Conservation (phyloP, 2,329 filamentous ascomycete species). For the Chrysoporthe deuterocubensis region DNA sequence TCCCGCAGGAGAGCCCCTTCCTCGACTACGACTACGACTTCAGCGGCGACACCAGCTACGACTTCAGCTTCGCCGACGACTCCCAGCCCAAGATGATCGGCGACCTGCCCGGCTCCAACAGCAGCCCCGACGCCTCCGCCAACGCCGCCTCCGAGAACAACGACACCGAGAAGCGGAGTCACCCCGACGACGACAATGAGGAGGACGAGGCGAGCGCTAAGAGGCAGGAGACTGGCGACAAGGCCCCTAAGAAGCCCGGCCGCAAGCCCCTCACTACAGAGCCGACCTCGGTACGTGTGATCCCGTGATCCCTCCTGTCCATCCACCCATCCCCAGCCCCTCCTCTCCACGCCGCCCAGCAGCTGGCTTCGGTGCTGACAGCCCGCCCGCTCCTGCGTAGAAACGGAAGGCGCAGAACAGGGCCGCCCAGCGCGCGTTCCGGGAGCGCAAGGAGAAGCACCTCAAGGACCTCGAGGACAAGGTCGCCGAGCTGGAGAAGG, state of each 20-base stretch:
- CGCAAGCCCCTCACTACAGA: conserved; percentile 95
- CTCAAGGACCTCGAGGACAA: conserved; percentile 82
- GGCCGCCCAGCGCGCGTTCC: conserved; percentile 89
- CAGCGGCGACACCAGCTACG: conserved; percentile 71
- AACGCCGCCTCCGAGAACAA: conserved; percentile 61
- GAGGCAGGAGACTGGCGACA: conserved; percentile 81
- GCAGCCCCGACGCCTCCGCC: conserved; percentile 37
- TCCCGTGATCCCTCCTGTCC: neutral
- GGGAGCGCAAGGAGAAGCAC: conserved; percentile 93
- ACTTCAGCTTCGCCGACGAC: conserved; percentile 65
- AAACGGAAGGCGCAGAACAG: conserved; percentile 96
- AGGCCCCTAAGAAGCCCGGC: conserved; percentile 91
- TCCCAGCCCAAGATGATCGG: conserved; percentile 74
- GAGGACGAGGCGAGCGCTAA: conserved; percentile 63
- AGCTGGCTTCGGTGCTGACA: conserved; percentile 33
- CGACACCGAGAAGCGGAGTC: conserved; percentile 74
- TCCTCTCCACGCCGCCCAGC: too few species aligned
- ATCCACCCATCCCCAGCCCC: neutral
- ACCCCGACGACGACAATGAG: conserved; percentile 71
- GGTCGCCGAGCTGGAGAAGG: conserved; percentile 77
- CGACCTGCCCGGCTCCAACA: conserved; percentile 63
- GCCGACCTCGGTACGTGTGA: conserved; percentile 82
- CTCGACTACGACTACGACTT: conserved; percentile 82
- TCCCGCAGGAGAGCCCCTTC: conserved; percentile 74
- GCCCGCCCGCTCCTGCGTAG: conserved; percentile 47